Evolutionary conservation across 2,329 filamentous ascomycete genomes (phyloP).

Genomic region (Fusarium abutilonis): DNA sequence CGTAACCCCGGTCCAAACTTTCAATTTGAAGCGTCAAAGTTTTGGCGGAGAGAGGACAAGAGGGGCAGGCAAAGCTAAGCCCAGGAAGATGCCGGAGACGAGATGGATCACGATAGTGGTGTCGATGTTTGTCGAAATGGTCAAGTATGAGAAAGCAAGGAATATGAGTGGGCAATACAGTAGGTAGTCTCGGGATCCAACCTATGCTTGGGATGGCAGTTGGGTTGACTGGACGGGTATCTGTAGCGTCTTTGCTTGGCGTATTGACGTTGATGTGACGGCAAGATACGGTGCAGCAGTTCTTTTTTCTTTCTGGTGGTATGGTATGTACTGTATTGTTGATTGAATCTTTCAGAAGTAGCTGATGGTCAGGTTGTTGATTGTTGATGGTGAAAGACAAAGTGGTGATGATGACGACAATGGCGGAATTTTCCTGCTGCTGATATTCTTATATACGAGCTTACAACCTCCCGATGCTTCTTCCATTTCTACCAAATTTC

Average conservation of each 20-base stretch:
- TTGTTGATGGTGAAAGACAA: conserved; percentile 15
- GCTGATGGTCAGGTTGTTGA: conserved; percentile 33
- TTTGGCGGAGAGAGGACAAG: conserved; percentile 17
- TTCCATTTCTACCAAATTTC: not conserved
- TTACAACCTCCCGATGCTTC: conserved; percentile 6
- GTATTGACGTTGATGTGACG: conserved; percentile 34
- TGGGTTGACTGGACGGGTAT: conserved; percentile 5
- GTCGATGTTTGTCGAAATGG: not conserved
- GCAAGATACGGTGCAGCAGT: conserved; percentile 15
- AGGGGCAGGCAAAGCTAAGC: conserved; percentile 18
- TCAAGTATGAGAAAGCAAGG: conserved; percentile 17
- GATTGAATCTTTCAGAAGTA: conserved; percentile 9
- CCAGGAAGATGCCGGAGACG: conserved; percentile 37
- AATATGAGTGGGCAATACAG: conserved; percentile 17
- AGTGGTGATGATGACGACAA: conserved; percentile 12
- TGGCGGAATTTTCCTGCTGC: conserved; percentile 5
- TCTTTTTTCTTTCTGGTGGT: not conserved
- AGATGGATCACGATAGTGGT: conserved; percentile 5
- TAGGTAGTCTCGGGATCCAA: conserved; percentile 12
- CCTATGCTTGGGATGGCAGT: not conserved
- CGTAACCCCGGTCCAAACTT: conserved; percentile 37
- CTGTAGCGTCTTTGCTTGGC: conserved; percentile 16
- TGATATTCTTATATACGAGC: conserved; percentile 37
- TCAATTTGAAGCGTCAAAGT: conserved; percentile 34
- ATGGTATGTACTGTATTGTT: too few relatives aligned